Percentiles rank a stretch among this genome's conserved stretches.
phyloP scores from a whole-genome alignment of 257 asterid species.

The Solanum sparsipilum region DNA sequence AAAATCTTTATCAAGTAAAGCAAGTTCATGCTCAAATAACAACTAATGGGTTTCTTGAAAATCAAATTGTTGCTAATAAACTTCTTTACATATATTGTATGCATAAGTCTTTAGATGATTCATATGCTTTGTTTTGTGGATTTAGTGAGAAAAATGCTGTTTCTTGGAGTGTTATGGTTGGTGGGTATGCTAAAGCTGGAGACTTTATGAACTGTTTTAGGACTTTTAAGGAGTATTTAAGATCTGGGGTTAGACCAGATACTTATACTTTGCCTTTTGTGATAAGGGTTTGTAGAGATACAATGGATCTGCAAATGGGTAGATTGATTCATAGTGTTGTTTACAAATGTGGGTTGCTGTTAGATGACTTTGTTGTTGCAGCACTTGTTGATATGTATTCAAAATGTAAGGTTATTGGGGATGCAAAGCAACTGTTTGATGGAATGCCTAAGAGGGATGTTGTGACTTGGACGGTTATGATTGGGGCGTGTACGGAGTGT shows the following conservation, averaged over 20 bases:
- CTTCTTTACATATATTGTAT: conserved; percentile 24
- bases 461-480: conserved; percentile 52
- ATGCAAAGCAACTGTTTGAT: conserved; percentile 33
- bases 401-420: conserved; percentile 27
- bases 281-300: conserved; percentile 36
- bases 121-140: conserved; percentile 27
- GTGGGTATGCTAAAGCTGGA: conserved; percentile 43
- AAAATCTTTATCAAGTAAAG: conserved; percentile 7
- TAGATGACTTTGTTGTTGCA: conserved; percentile 25
- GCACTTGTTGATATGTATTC: conserved; percentile 49
- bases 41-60: conserved; percentile 20
- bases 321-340: conserved; percentile 31
- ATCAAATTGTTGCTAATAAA: conserved; percentile 23
- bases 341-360: conserved; percentile 25
- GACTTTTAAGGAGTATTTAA: conserved; percentile 37
- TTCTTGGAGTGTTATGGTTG: conserved; percentile 56
- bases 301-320: conserved; percentile 26
- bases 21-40: conserved; percentile 27
- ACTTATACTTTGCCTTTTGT: conserved; percentile 41
- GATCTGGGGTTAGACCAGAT: conserved; percentile 32
- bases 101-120: conserved; percentile 19
- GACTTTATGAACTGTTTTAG: conserved; percentile 23
- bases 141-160: conserved; percentile 20
- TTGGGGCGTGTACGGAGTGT: conserved; percentile 48
- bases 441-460: conserved; percentile 39